A percentile compares a stretch with the other conserved stretches of the same genome.
Conservation (phyloP, 1,139 yeast species). For the Nadsonia commutata region DNA sequence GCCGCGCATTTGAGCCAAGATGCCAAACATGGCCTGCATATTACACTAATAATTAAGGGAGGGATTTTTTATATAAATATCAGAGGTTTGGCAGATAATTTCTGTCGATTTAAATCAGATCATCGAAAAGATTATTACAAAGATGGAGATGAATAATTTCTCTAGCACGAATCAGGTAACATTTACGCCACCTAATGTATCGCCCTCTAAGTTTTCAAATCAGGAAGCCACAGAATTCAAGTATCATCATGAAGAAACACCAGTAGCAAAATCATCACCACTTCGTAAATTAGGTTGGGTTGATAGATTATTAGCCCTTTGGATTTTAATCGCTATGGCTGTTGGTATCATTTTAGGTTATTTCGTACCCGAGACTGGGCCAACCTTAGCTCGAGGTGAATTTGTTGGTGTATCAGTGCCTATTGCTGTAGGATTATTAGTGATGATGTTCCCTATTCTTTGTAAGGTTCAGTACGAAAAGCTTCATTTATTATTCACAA, state of each 20-base stretch:
- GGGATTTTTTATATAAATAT: neutral
- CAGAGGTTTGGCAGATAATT: neutral
- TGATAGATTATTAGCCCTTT: constrained; percentile 8
- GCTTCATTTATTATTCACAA: constrained; percentile 17
- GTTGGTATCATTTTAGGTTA: constrained; percentile 21
- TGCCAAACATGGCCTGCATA: neutral
- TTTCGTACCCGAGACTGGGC: constrained; percentile 16
- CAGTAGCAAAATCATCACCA: neutral
- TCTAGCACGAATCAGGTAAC: neutral
- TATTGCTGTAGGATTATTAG: constrained; percentile 36
- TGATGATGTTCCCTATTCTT: constrained; percentile 47
- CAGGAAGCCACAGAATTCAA: neutral
- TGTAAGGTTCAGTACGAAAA: constrained; percentile 41
- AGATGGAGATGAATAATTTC: neutral
- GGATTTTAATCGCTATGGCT: constrained; percentile 21
- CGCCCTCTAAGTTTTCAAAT: neutral
- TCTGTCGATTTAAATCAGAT: neutral
- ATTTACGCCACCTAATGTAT: neutral
- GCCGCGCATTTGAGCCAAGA: neutral
- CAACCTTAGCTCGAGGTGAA: constrained; percentile 14
- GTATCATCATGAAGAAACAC: neutral
- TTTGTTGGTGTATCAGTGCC: constrained; percentile 28
- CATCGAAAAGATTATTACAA: neutral
- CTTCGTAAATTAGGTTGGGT: neutral
- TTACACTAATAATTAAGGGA: neutral